Conservation (phyloP, 371 early-diverging fungal genomes). For the Phascolomyces articulosus region DNA sequence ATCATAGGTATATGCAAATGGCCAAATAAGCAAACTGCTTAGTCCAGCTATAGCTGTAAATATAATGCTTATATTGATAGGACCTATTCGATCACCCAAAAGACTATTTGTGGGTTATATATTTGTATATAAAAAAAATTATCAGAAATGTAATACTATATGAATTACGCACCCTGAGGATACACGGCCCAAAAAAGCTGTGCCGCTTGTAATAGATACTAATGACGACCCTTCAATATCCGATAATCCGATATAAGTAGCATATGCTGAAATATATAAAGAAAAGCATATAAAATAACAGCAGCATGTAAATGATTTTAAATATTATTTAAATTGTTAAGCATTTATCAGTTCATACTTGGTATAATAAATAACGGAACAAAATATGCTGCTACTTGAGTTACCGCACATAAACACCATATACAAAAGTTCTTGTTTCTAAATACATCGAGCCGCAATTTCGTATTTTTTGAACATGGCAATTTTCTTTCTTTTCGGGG, state of each 20-base stretch:
- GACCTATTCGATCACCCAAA: slow-evolving; percentile 51
- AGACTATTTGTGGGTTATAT: neutral
- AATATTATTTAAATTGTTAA: too few relatives aligned
- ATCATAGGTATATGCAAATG: slow-evolving; percentile 37
- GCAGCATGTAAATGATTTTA: too few relatives aligned
- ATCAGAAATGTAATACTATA: too few relatives aligned
- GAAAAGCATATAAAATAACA: neutral
- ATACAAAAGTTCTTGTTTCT: slow-evolving; percentile 47
- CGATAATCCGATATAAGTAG: slow-evolving; percentile 33
- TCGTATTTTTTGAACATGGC: slow-evolving; percentile 16
- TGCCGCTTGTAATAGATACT: slow-evolving; percentile 43
- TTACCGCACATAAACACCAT: slow-evolving; percentile 39
- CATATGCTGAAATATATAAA: slow-evolving; percentile 28
- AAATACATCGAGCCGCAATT: slow-evolving; percentile 44
- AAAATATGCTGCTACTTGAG: slow-evolving; percentile 56
- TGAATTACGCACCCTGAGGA: slow-evolving; percentile 26
- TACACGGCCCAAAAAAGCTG: slow-evolving; percentile 65
- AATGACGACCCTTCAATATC: slow-evolving; percentile 33
- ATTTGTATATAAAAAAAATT: too few relatives aligned
- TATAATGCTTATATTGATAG: slow-evolving; percentile 39
- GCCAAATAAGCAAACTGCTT: slow-evolving; percentile 49
- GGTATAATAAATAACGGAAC: slow-evolving; percentile 65
- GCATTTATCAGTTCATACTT: slow-evolving; percentile 21
- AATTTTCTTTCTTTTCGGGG: neutral
- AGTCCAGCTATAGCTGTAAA: slow-evolving; percentile 33